A percentile compares a stretch with the other conserved stretches of the same genome.
These are phyloP conservation scores for Phaffomyces thermotolerans DNA, from an alignment of 805 yeast species.

Conservation along the genomic window DNA sequence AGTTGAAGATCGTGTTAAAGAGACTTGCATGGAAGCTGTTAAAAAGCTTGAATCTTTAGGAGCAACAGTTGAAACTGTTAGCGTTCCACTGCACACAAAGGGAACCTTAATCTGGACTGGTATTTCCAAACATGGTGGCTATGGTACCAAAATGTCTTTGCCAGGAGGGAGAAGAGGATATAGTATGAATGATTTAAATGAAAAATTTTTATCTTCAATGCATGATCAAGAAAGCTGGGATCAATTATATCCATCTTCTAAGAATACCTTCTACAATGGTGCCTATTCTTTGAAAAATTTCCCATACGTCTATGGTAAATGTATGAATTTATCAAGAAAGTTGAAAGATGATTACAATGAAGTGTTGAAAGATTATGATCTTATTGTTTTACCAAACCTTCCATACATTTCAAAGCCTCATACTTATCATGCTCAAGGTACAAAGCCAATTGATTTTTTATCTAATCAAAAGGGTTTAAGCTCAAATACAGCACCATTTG, in stretches of 20 bases:
- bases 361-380: background rate
- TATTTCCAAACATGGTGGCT: constrained; percentile 23
- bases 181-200: constrained; percentile 3
- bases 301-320: constrained; percentile 2
- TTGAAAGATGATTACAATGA: constrained; percentile 2
- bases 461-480: constrained; percentile 1
- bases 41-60: background rate
- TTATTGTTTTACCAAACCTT: constrained; percentile 1
- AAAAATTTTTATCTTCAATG: background rate
- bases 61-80: background rate
- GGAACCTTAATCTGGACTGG: constrained; percentile 34
- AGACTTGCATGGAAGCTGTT: constrained; percentile 1
- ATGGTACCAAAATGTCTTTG: background rate
- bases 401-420: constrained; percentile 2
- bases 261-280: constrained; percentile 2
- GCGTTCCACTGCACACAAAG: constrained; percentile 11
- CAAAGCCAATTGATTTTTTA: background rate
- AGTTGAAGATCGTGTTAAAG: constrained; percentile 1
- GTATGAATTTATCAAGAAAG: constrained; percentile 2
- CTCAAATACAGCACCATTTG: constrained; percentile 4
- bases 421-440: background rate
- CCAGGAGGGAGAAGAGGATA: constrained; percentile 1
- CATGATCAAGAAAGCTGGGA: constrained; percentile 2
- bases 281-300: constrained; percentile 3
- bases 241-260: constrained; percentile 2